Base-by-base conservation (phyloP, 495 filamentous ascomycete species). In the Penicillium odoratum region DNA sequence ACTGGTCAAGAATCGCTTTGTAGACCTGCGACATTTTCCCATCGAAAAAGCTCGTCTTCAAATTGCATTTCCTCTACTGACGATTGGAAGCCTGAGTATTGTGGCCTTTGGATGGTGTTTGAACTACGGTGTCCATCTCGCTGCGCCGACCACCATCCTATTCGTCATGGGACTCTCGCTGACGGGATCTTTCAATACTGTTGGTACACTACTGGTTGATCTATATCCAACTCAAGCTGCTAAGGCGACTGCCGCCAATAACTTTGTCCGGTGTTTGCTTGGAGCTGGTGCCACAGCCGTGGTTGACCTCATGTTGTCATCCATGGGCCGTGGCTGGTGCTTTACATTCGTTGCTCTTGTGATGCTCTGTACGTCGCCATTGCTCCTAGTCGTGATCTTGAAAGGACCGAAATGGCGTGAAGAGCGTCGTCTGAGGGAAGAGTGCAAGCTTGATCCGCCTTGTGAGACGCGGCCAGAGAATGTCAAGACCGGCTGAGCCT, bases 201-300 rank as follows among this genome's bases (percentile, higher is more conserved):
- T 85, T 48, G 77, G 75, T 55, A 83, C 83, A 0, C 70, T 92
- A 58, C 65, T 91, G 16, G 78, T 90, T 0, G 89, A 92, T 61
- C 72, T 91, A 3, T 85, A 86, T 56, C 83, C 83, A 0, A 76
- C 70, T 0, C 78, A 75, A 16, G 85, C 88, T 0, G 81, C 82
- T 0, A 83, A 88, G 0, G 86, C 86, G 0, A 85, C 87, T 2
- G 88, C 89, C 3, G 84, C 86, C 6, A 89, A 86, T 57, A 91
- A 92, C 61, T 69, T 93, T 7, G 80, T 82, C 0, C 73, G 89
- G 9, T 91, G 87, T 64, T 59, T 88, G 40, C 69, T 91, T 5
- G 88, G 88, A 3, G 88, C 88, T 1, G 88, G 75, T 0, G 83
- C 82, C 0, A 86, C 85, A 18, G 88, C 85, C 1, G 71, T 83